phyloP scores from a whole-genome alignment of 2,329 filamentous ascomycete genomes.

The Sporothrix globosa region DNA sequence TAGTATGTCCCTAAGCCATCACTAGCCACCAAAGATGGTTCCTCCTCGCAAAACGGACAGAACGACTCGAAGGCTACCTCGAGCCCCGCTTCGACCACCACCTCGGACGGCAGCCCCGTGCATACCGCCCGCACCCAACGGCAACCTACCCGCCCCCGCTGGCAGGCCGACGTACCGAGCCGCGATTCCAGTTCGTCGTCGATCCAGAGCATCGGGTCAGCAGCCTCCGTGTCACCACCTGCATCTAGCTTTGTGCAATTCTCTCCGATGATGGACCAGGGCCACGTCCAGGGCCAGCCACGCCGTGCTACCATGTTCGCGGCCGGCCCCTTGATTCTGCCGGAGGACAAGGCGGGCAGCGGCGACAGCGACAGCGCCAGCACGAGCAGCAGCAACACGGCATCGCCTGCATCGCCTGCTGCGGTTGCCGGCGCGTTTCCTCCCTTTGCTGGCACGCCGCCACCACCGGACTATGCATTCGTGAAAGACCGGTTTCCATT shows the following conservation, averaged over 20 bases:
- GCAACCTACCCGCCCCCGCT: conserved; percentile 47
- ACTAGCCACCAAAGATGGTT: conserved; percentile 54
- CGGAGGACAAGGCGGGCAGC: background rate
- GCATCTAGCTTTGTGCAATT: background rate
- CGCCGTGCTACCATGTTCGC: conserved; percentile 33
- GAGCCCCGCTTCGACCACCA: conserved; percentile 46
- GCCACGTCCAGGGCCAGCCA: background rate
- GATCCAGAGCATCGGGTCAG: conserved; percentile 35
- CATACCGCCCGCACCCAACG: conserved; percentile 39
- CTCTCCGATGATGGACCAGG: background rate
- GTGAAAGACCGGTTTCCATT: conserved; percentile 55
- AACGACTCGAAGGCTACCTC: conserved; percentile 41
- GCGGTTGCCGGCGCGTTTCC: conserved; percentile 51
- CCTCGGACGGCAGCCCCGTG: conserved; percentile 47
- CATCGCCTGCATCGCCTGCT: conserved; percentile 42
- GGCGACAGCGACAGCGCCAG: conserved; percentile 36
- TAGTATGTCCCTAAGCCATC: conserved; percentile 67
- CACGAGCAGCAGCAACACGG: conserved; percentile 28
- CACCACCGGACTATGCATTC: conserved; percentile 49
- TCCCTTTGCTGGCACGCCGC: conserved; percentile 53
- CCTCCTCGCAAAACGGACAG: conserved; percentile 48
- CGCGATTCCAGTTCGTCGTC: conserved; percentile 44
- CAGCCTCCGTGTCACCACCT: conserved; percentile 7
- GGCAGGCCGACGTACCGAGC: conserved; percentile 47
- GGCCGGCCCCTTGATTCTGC: background rate